phyloP scores from a whole-genome alignment of 805 yeast genomes.

The Yarrowia sp. region DNA sequence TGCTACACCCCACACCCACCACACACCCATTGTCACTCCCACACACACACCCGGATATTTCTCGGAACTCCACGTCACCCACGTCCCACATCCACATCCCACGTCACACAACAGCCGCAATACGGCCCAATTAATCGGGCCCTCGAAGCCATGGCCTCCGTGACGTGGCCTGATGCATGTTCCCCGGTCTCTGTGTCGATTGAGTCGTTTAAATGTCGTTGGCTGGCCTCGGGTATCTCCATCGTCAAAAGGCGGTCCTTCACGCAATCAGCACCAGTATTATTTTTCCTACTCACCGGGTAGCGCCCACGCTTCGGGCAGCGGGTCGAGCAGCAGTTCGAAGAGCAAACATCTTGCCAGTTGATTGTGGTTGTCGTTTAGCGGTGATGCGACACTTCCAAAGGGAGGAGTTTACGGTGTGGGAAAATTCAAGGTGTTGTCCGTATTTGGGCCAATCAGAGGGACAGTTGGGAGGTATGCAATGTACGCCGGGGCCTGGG shows the following conservation, averaged over 20 bases:
- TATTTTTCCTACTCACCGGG: constrained; percentile 32
- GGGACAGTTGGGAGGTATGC: constrained; percentile 19
- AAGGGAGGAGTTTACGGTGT: constrained; percentile 23
- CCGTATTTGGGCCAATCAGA: constrained; percentile 26
- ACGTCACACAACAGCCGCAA: background rate
- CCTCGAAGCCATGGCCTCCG: background rate
- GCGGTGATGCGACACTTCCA: constrained; percentile 24
- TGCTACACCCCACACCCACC: background rate
- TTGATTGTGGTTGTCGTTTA: constrained; percentile 24
- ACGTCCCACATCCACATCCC: too few species aligned
- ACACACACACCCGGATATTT: constrained; percentile 8
- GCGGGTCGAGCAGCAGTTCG: constrained; percentile 36
- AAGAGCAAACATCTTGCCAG: constrained; percentile 35
- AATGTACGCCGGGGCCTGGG: constrained; percentile 14
- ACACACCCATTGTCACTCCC: background rate
- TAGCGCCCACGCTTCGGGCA: constrained; percentile 33
- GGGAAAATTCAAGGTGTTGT: constrained; percentile 27
- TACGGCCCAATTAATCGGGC: background rate
- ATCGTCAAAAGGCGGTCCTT: background rate
- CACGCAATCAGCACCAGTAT: background rate
- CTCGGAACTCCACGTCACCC: constrained; percentile 16
- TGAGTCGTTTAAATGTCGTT: constrained; percentile 5
- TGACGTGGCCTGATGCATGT: background rate
- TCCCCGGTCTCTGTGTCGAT: background rate
- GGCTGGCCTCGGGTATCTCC: background rate